Base-by-base conservation (phyloP, 306 rosid genomes). In the Dryas alaskensis region DNA sequence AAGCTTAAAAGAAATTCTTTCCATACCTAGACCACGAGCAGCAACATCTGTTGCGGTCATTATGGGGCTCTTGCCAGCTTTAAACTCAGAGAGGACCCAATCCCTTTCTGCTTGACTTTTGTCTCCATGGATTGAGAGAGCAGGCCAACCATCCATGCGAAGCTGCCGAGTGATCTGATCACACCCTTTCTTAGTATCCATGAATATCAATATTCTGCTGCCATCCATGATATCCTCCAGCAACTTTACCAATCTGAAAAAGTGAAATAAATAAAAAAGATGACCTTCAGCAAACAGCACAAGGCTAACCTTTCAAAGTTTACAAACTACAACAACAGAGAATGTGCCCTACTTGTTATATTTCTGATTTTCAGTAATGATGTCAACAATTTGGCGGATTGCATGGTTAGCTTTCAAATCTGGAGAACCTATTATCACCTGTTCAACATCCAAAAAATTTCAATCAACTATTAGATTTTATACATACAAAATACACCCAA, bases 121-220 rank as follows among this genome's bases (percentile, higher is more conserved):
- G 73, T 94, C 97, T 64, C 99, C 99, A 71, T 94, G 99, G 79
- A 92, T 94, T 40, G 99, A 92, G 60, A 94, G 97, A 63, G 99
- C 99, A 27, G 98, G 99, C 99, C 99, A 92, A 63, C 98, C 99
- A 87, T 94, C 99, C 97, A 90, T 94, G 75, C 93, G 97, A 76
- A 90, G 99, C 81, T 92, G 96, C 67, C 96, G 80, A 13, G 99
- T 94, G 69, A 88, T 86, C 76, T 92, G 99, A 84, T 94, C 99
- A 75, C 99, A 92, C 69, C 97, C 99, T 84, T 94, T 94, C 80
- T 94, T 94, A 49, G 97, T 94, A 84, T 94, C 97, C 99, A 94
- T 91, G 83, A 94, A 94, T 73, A 94, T 87, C 73, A 94, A 80
- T 84, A 94, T 94, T 76, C 99, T 87, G 81, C 99, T 94, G 61